These are phyloP conservation scores for Arbutus unedo DNA, from an alignment of 148 eudicot species.

Conservation along the genomic window DNA sequence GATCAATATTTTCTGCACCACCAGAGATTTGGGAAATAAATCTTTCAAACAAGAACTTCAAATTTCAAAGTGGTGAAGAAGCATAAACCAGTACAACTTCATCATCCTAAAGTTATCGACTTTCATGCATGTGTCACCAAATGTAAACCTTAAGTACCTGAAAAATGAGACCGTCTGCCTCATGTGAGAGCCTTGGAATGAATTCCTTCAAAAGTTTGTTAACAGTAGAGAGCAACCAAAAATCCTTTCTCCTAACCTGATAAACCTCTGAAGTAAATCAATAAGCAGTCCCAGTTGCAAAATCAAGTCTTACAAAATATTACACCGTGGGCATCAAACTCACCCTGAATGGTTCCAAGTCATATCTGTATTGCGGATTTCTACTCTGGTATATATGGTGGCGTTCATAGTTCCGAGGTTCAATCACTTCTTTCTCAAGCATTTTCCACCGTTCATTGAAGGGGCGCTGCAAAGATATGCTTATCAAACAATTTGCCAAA, in stretches of 20 bases:
- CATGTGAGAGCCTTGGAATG: conserved; percentile 88
- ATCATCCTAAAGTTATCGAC: not conserved
- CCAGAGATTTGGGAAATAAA: not conserved
- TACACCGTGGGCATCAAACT: conserved; percentile 16
- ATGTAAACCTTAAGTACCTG: conserved; percentile 50
- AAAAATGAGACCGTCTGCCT: conserved; percentile 94
- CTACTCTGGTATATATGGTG: conserved; percentile 45
- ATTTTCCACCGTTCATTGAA: conserved; percentile 92
- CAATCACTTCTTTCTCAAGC: conserved; percentile 90
- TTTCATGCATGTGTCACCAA: not conserved
- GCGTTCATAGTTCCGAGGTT: conserved; percentile 80
- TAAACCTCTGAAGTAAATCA: conserved; percentile 14
- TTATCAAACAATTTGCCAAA: not conserved
- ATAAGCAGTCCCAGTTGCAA: conserved; percentile 10
- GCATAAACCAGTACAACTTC: conserved; percentile 2
- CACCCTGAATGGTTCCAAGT: conserved; percentile 94
- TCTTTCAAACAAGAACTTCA: not conserved
- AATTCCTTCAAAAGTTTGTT: conserved; percentile 78
- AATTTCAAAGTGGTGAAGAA: not conserved
- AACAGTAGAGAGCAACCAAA: conserved; percentile 91
- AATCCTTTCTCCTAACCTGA: conserved; percentile 96
- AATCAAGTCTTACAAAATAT: not conserved
- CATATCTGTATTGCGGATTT: conserved; percentile 78
- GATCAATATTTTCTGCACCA: not conserved
- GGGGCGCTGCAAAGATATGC: conserved; percentile 59